Evolutionary conservation across 306 rosid species (phyloP).

Genomic region (Urtica urens): DNA sequence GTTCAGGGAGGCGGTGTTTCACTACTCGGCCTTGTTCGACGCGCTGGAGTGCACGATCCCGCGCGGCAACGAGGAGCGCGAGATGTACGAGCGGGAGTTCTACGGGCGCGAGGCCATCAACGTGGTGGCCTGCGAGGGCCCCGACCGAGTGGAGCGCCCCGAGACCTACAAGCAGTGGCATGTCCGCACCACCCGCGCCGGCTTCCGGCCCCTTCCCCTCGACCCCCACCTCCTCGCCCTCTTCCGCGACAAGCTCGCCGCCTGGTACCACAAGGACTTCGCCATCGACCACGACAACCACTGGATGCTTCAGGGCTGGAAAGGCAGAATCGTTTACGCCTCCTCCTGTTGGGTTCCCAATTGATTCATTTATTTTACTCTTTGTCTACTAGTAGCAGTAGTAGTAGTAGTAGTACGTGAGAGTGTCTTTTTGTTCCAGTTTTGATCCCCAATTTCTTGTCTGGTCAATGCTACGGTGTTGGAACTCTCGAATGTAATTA

Average conservation of each 20-base stretch:
- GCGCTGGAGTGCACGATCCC: constrained; percentile 28
- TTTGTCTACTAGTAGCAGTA: too few relatives aligned
- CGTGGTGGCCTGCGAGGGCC: constrained; percentile 54
- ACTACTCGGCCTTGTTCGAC: constrained; percentile 45
- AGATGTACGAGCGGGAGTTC: constrained; percentile 44
- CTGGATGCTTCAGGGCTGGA: constrained; percentile 73
- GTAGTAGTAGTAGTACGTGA: too few relatives aligned
- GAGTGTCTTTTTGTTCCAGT: too few relatives aligned
- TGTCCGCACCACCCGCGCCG: constrained; percentile 26
- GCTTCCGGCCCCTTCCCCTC: constrained; percentile 36
- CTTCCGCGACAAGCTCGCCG: constrained; percentile 20
- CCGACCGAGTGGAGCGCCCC: constrained; percentile 52
- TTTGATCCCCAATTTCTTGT: too few relatives aligned
- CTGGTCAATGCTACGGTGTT: too few relatives aligned
- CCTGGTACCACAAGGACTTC: constrained; percentile 36
- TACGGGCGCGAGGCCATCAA: constrained; percentile 46
- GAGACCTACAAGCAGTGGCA: constrained; percentile 70
- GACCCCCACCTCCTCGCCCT: constrained; percentile 20
- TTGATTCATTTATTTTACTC: too few relatives aligned
- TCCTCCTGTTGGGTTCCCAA: constrained; percentile 62
- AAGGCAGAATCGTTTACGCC: constrained; percentile 43
- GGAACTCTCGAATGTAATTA: too few relatives aligned
- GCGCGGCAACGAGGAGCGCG: constrained; percentile 34
- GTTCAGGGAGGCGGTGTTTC: constrained; percentile 51
- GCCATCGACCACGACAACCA: constrained; percentile 31